Conservation (phyloP, 441 rosid genomes). For the Cnidoscolus chayamansa region DNA sequence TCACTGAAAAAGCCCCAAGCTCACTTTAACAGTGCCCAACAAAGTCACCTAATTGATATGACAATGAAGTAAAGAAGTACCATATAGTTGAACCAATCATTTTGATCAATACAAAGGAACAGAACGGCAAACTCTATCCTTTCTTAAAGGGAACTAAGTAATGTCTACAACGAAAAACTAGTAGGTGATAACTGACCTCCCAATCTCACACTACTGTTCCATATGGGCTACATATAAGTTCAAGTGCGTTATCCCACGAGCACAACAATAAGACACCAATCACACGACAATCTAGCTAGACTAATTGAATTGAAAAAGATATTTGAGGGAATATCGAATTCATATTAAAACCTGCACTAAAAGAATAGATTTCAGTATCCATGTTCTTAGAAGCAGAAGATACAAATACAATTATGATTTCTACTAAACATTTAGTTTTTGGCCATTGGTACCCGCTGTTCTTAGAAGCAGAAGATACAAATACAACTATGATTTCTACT, state of each 20-base stretch:
- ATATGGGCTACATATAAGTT: background rate
- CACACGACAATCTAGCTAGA: background rate
- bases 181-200: background rate
- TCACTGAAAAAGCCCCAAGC: background rate
- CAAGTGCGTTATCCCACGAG: too few relatives aligned
- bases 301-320: background rate
- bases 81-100: constrained; percentile 1
- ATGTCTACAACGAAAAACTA: constrained; percentile 8
- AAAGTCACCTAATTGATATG: background rate
- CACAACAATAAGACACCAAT: too few relatives aligned
- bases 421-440: background rate
- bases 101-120: background rate
- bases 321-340: background rate
- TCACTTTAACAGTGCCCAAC: background rate
- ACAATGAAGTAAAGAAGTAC: background rate
- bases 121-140: background rate
- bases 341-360: background rate
- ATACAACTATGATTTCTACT: background rate
- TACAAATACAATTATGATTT: background rate
- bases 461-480: background rate
- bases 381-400: background rate
- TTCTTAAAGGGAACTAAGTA: background rate
- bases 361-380: background rate
- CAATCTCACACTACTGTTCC: background rate
- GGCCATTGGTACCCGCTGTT: too few relatives aligned